Evolutionary conservation across 2,329 filamentous ascomycete species (phyloP).

Genomic region (Microthyrium microscopicum): DNA sequence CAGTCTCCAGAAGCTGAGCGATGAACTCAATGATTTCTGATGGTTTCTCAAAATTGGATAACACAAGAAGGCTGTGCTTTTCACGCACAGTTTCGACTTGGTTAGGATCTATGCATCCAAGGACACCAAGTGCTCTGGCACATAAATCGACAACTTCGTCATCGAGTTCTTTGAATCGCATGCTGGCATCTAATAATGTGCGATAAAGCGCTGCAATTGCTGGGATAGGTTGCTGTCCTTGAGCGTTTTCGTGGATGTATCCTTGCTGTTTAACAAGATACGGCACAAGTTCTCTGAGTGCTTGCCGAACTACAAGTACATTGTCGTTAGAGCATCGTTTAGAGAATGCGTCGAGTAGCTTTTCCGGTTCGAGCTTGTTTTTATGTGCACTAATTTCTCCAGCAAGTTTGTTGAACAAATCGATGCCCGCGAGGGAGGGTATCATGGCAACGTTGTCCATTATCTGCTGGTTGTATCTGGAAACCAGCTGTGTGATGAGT

Average conservation of each 20-base stretch:
- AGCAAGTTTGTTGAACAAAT: conserved; percentile 52
- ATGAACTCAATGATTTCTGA: conserved; percentile 76
- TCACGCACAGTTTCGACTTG: conserved; percentile 65
- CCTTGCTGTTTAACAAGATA: conserved; percentile 60
- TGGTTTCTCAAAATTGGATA: conserved; percentile 67
- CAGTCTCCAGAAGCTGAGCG: conserved; percentile 67
- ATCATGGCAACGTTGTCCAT: conserved; percentile 54
- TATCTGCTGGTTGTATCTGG: conserved; percentile 44
- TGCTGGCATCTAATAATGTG: conserved; percentile 68
- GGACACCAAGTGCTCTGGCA: conserved; percentile 67
- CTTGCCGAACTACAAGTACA: conserved; percentile 66
- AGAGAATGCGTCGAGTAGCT: conserved; percentile 53
- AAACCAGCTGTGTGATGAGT: conserved; percentile 48
- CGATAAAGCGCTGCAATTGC: conserved; percentile 57
- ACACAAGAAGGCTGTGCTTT: conserved; percentile 66
- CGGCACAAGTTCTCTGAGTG: conserved; percentile 56
- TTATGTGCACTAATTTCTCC: conserved; percentile 48
- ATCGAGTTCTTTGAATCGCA: conserved; percentile 58
- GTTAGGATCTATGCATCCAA: conserved; percentile 86
- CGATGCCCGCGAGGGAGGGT: conserved; percentile 59
- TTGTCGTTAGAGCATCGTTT: conserved; percentile 69
- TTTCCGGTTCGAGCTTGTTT: conserved; percentile 45
- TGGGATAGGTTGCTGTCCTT: conserved; percentile 69
- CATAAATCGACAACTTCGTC: conserved; percentile 54
- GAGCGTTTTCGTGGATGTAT: conserved; percentile 60